phyloP scores from a whole-genome alignment of 1,284 basidiomycete genomes.

The Volvariella surrecta region DNA sequence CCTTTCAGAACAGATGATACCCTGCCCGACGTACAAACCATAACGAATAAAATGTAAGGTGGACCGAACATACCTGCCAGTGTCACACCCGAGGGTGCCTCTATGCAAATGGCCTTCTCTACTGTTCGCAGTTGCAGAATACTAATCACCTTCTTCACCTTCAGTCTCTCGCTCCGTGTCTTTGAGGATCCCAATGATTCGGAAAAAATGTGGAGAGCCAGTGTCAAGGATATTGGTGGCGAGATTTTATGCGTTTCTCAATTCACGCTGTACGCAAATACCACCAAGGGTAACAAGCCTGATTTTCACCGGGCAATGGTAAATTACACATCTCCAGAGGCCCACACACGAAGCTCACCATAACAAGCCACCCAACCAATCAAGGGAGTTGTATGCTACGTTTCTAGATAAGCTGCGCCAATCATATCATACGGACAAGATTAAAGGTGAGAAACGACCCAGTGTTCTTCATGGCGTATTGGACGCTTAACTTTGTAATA shows the following conservation, averaged over 20 bases:
- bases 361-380: slow-evolving; percentile 60
- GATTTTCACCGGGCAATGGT: slow-evolving; percentile 93
- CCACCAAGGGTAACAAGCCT: slow-evolving; percentile 79
- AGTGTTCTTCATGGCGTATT: too few relatives aligned
- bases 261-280: slow-evolving; percentile 86
- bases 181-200: slow-evolving; percentile 56
- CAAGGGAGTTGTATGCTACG: slow-evolving; percentile 61
- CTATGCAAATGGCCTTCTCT: too few relatives aligned
- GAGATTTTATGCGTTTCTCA: slow-evolving; percentile 89
- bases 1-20: slow-evolving; percentile 61
- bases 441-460: too few relatives aligned
- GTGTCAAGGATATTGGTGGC: slow-evolving; percentile 76
- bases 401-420: slow-evolving; percentile 63
- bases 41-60: slow-evolving; percentile 75
- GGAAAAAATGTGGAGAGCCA: slow-evolving; percentile 72
- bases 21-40: slow-evolving; percentile 53
- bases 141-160: not conserved
- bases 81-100: too few relatives aligned
- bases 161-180: slow-evolving; percentile 60
- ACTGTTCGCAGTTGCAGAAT: not conserved
- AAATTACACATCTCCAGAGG: slow-evolving; percentile 19
- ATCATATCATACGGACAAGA: slow-evolving; percentile 62
- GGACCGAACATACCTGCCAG: slow-evolving; percentile 1
- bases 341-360: slow-evolving; percentile 3
- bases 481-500: too few relatives aligned